Evolutionary conservation across 441 rosid species (phyloP).

Genomic region (Cnidoscolus chayamansa): DNA sequence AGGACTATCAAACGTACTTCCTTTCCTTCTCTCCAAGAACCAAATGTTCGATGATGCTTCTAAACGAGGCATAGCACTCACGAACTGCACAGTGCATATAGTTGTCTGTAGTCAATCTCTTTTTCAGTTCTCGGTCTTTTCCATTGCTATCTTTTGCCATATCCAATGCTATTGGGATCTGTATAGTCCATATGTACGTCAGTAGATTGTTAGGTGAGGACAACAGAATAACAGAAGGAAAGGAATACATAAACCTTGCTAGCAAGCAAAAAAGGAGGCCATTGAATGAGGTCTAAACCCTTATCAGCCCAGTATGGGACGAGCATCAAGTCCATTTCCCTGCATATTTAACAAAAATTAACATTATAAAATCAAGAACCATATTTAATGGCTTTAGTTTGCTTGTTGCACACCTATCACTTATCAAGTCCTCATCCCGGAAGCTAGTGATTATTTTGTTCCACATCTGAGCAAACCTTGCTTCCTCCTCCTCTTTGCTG

Average conservation of each 20-base stretch:
- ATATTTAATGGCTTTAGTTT: background rate
- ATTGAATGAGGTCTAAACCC: conserved; percentile 76
- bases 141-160: conserved; percentile 99
- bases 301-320: conserved; percentile 99
- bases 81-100: conserved; percentile 92
- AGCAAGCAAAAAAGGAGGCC: conserved; percentile 99
- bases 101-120: conserved; percentile 61
- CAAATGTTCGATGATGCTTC: conserved; percentile 62
- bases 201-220: background rate
- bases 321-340: conserved; percentile 97
- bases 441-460: conserved; percentile 93
- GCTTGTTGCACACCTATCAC: conserved; percentile 46
- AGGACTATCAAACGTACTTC: conserved; percentile 45
- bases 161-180: conserved; percentile 98
- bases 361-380: background rate
- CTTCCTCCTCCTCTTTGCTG: conserved; percentile 76
- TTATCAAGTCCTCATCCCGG: conserved; percentile 94
- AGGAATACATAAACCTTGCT: conserved; percentile 72
- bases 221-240: background rate
- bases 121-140: conserved; percentile 81
- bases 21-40: conserved; percentile 74
- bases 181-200: conserved; percentile 13
- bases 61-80: conserved; percentile 94
- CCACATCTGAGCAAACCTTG: conserved; percentile 99
- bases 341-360: conserved; percentile 25